Conservation (phyloP, 2,329 filamentous ascomycete species). For the Nannizziopsis barbatae region DNA sequence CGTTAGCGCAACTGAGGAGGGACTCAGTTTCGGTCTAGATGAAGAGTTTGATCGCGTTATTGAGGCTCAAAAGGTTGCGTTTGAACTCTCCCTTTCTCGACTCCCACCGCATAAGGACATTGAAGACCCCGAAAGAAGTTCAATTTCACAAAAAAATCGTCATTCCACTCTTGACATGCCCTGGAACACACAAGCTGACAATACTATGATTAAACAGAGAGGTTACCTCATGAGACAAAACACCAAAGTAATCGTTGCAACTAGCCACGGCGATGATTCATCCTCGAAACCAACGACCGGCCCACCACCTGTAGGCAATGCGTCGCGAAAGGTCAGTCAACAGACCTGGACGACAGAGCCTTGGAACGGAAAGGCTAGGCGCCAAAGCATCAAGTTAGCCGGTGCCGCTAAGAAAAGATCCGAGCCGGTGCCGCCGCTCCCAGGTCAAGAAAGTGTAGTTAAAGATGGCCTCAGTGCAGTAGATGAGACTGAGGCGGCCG, state of each 20-base stretch:
- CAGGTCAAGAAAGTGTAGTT: constrained; percentile 75
- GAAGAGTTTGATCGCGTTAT: constrained; percentile 92
- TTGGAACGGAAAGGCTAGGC: constrained; percentile 74
- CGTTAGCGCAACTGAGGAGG: constrained; percentile 54
- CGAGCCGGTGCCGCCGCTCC: constrained; percentile 67
- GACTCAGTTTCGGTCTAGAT: constrained; percentile 71
- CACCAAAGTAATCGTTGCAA: constrained; percentile 93
- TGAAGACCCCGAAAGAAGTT: neutral
- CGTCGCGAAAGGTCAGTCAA: constrained; percentile 66
- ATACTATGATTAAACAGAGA: constrained; percentile 60
- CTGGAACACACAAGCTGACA: constrained; percentile 47
- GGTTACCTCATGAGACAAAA: constrained; percentile 98
- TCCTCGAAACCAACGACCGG: constrained; percentile 21
- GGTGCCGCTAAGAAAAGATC: constrained; percentile 51
- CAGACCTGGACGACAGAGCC: constrained; percentile 95
- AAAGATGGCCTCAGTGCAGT: constrained; percentile 45
- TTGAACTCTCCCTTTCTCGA: constrained; percentile 37
- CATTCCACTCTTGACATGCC: constrained; percentile 22
- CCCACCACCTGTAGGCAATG: constrained; percentile 50
- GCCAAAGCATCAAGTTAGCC: constrained; percentile 50
- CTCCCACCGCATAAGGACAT: constrained; percentile 17
- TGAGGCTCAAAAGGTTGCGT: constrained; percentile 88
- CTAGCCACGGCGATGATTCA: constrained; percentile 51
- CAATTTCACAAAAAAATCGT: constrained; percentile 16
- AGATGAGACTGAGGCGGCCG: constrained; percentile 52